Conservation (phyloP, 331 rosid species). For the Quercus tomentella region DNA sequence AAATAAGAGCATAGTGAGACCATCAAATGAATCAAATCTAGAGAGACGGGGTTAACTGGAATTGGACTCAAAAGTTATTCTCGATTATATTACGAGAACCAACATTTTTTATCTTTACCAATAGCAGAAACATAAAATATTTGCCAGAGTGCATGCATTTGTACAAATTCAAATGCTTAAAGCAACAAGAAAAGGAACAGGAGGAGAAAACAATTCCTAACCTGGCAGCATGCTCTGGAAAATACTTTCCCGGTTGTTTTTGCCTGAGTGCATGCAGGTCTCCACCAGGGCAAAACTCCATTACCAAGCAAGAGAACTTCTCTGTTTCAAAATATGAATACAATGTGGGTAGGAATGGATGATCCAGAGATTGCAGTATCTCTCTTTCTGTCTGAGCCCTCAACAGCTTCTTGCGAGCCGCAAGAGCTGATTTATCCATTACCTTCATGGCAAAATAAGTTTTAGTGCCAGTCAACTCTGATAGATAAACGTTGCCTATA, state of each 20-base stretch:
- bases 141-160: neutral
- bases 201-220: constrained; percentile 30
- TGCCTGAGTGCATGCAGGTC: constrained; percentile 90
- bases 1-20: neutral
- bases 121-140: neutral
- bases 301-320: constrained; percentile 80
- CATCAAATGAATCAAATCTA: neutral
- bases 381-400: constrained; percentile 93
- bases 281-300: constrained; percentile 98
- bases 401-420: constrained; percentile 75
- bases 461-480: constrained; percentile 74
- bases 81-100: neutral
- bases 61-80: constrained; percentile 8
- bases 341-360: constrained; percentile 89
- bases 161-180: neutral
- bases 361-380: constrained; percentile 92
- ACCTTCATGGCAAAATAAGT: constrained; percentile 93
- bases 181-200: neutral
- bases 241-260: constrained; percentile 79
- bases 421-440: constrained; percentile 81
- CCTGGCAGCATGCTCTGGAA: constrained; percentile 95
- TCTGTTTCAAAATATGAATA: constrained; percentile 84
- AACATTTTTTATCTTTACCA: neutral
- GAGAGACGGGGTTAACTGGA: constrained; percentile 1
- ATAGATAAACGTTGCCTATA: constrained; percentile 83